These are phyloP conservation scores for Tetrahymena thermophila DNA, from an alignment of 73 alveolate species.

Conservation along the genomic window DNA sequence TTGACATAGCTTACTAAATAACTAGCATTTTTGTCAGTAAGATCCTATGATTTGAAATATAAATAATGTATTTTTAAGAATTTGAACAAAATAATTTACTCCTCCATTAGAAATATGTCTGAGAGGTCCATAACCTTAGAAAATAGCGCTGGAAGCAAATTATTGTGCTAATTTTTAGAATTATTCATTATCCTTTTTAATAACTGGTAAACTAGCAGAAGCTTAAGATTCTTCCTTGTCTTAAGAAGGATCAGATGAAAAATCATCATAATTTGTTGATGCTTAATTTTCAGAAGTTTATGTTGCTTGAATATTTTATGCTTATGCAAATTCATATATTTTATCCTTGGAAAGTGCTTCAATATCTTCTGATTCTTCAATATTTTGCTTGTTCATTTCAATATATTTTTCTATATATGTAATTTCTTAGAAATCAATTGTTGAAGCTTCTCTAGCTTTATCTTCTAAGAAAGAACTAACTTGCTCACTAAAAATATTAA, in stretches of 20 bases:
- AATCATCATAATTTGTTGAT: neutral
- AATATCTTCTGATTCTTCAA: constrained; percentile 9
- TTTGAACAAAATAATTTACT: neutral
- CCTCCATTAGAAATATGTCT: constrained; percentile 1
- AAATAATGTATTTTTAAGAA: neutral
- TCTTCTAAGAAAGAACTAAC: neutral
- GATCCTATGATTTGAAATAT: neutral
- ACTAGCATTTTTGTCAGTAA: constrained; percentile 25
- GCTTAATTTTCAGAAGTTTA: neutral
- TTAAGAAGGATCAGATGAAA: neutral
- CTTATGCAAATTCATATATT: constrained; percentile 22
- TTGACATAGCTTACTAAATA: constrained; percentile 16
- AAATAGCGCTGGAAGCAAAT: neutral
- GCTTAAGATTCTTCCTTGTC: constrained; percentile 9
- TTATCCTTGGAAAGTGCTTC: constrained; percentile 3
- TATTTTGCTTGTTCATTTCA: neutral
- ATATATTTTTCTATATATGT: constrained; percentile 22
- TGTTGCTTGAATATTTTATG: constrained; percentile 3
- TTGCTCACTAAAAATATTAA: neutral
- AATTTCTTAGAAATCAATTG: constrained; percentile 3
- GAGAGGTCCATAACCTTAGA: constrained; percentile 22
- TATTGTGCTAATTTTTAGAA: constrained; percentile 15
- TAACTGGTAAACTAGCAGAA: neutral
- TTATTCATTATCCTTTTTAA: neutral
- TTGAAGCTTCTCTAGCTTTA: constrained; percentile 1